phyloP scores from a whole-genome alignment of 805 yeast genomes.

The Ogataea nakhonphanomensis region DNA sequence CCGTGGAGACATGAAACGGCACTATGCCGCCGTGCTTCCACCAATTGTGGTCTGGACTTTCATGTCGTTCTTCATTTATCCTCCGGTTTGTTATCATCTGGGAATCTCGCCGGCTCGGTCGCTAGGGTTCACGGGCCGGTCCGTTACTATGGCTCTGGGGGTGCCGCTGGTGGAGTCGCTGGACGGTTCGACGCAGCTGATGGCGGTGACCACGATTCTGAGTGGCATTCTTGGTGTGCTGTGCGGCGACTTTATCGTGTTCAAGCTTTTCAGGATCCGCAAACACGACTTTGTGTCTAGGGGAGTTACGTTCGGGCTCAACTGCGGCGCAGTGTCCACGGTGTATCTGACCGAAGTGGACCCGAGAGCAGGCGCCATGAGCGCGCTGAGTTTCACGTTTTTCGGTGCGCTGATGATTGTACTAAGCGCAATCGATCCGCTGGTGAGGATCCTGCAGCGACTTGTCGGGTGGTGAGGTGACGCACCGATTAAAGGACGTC shows the following conservation, averaged over 20 bases:
- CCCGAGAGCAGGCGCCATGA: slow-evolving; percentile 79
- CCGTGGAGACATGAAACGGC: slow-evolving; percentile 56
- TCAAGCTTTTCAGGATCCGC: slow-evolving; percentile 44
- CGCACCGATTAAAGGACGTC: too few species aligned
- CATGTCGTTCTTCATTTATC: slow-evolving; percentile 64
- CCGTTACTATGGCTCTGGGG: slow-evolving; percentile 77
- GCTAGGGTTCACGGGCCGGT: slow-evolving; percentile 74
- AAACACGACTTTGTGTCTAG: slow-evolving; percentile 67
- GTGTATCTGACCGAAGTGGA: slow-evolving; percentile 67
- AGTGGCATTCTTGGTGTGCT: slow-evolving; percentile 76
- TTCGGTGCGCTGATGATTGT: slow-evolving; percentile 75
- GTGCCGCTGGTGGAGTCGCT: slow-evolving; percentile 67
- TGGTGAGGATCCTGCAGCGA: slow-evolving; percentile 43
- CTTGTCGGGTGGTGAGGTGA: slow-evolving; percentile 41
- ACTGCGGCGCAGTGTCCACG: slow-evolving; percentile 81
- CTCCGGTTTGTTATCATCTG: slow-evolving; percentile 60
- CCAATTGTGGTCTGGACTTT: slow-evolving; percentile 56
- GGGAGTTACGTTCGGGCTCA: slow-evolving; percentile 73
- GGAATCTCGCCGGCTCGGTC: slow-evolving; percentile 61
- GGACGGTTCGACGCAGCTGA: slow-evolving; percentile 65
- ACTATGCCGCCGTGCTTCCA: slow-evolving; percentile 55
- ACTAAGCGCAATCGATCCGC: slow-evolving; percentile 55
- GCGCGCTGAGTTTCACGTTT: slow-evolving; percentile 64
- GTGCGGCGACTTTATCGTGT: slow-evolving; percentile 53
- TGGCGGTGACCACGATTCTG: slow-evolving; percentile 75